These are phyloP conservation scores for Podila clonocystis DNA, from an alignment of 192 early-diverging fungal genomes.

Conservation along the genomic window DNA sequence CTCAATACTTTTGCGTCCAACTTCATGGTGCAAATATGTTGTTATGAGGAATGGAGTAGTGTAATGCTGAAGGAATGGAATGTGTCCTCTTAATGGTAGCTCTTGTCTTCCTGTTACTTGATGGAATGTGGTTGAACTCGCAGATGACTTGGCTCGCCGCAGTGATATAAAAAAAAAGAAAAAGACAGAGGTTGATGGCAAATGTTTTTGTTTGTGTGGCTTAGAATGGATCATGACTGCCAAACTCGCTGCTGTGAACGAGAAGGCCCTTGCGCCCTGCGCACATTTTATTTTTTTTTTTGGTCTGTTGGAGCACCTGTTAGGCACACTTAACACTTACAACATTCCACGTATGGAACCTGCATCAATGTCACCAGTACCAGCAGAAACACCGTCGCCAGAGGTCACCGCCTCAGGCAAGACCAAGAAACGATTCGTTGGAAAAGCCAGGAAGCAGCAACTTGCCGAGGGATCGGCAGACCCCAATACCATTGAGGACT, in stretches of 20 bases:
- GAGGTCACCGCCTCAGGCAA: conserved; percentile 50
- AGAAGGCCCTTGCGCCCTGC: not conserved
- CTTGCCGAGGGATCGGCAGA: conserved; percentile 10
- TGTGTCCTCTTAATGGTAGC: no score
- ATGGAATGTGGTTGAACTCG: no score
- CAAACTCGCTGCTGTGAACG: not conserved
- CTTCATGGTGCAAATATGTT: conserved; percentile 78
- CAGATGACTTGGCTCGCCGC: not conserved
- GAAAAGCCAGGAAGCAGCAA: conserved; percentile 51
- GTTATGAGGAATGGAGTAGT: not conserved
- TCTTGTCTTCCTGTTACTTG: no score
- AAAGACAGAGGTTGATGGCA: conserved; percentile 12
- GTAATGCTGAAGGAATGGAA: not conserved
- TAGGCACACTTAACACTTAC: not conserved
- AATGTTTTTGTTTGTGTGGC: conserved; percentile 24
- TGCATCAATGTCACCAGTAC: not conserved
- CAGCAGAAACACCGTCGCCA: not conserved
- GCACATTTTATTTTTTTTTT: no score
- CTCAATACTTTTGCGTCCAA: conserved; percentile 93
- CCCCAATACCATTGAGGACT: conserved; percentile 58
- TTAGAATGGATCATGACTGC: conserved; percentile 8
- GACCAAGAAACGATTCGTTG: conserved; percentile 63
- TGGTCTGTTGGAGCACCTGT: not conserved
- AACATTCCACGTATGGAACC: conserved; percentile 10
- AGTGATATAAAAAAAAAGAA: conserved; percentile 30